Conservation (phyloP, 768 basidiomycete species). For the Paxillus ammoniavirescens region DNA sequence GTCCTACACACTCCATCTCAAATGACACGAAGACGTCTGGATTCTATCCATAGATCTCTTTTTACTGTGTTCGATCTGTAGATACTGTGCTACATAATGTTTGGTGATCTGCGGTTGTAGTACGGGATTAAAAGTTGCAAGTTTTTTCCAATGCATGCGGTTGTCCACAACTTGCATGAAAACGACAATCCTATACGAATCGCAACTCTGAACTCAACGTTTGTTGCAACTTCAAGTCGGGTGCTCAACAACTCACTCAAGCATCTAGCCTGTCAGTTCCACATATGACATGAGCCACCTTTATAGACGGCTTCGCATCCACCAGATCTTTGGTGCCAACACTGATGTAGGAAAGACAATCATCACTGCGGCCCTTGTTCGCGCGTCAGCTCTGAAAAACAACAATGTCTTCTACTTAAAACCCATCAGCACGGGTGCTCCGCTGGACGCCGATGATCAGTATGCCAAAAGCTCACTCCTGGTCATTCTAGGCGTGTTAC, state of each 20-base stretch:
- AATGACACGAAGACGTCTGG: slow-evolving; percentile 22
- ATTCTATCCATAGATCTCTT: slow-evolving; percentile 13
- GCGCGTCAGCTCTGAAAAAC: slow-evolving; percentile 63
- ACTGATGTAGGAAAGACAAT: slow-evolving; percentile 97
- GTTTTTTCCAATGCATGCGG: not conserved
- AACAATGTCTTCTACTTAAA: slow-evolving; percentile 72
- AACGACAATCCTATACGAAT: not conserved
- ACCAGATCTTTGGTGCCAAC: slow-evolving; percentile 94
- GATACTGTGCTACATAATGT: not conserved
- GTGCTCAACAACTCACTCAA: not conserved
- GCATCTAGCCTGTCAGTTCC: not conserved
- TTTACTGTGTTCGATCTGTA: slow-evolving; percentile 4
- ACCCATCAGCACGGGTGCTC: slow-evolving; percentile 87
- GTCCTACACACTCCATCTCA: slow-evolving; percentile 8
- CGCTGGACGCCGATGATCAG: slow-evolving; percentile 82
- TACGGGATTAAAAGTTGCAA: slow-evolving; percentile 13
- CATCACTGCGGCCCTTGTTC: slow-evolving; percentile 78
- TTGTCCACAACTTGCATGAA: too few relatives aligned
- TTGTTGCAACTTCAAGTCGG: not conserved
- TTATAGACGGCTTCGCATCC: slow-evolving; percentile 80
- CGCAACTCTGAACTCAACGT: not conserved
- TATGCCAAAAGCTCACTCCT: slow-evolving; percentile 34
- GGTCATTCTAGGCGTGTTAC: not conserved
- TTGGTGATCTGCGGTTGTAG: slow-evolving; percentile 13
- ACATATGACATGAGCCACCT: slow-evolving; percentile 66